Conservation (phyloP, 192 early-diverging fungal genomes). For the Podila minutissima region DNA sequence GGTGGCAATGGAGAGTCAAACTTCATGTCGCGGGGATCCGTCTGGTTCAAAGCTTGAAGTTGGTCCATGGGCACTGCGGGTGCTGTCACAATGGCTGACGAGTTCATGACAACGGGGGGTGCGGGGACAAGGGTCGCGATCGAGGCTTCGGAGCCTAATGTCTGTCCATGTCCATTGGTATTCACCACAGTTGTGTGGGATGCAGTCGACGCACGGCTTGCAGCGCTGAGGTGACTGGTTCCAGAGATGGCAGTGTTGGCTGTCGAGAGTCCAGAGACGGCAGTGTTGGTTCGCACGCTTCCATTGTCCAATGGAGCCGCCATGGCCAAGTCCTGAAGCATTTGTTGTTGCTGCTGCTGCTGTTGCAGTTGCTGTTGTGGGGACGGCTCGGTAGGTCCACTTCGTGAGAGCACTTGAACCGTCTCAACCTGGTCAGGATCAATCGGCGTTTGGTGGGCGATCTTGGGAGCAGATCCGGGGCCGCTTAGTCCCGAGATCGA, state of each 20-base stretch:
- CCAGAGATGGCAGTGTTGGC: conserved; percentile 28
- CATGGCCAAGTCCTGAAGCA: conserved; percentile 1
- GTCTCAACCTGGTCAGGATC: neutral
- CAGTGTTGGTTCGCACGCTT: conserved; percentile 32
- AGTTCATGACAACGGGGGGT: conserved; percentile 13
- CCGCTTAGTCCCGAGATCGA: neutral
- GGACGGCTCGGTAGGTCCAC: neutral
- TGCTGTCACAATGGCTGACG: conserved; percentile 10
- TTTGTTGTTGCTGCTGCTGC: neutral
- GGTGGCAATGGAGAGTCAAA: conserved; percentile 38
- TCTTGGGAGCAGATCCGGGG: neutral
- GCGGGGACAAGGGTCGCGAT: conserved; percentile 28
- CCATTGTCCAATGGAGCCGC: conserved; percentile 8
- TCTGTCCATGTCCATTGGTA: conserved; percentile 1
- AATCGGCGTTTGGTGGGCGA: neutral
- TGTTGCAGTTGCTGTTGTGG: conserved; percentile 5
- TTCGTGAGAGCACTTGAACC: neutral
- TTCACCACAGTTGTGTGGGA: conserved; percentile 16
- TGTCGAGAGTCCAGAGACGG: conserved; percentile 6
- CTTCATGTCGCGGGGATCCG: neutral
- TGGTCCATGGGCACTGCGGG: conserved; percentile 22
- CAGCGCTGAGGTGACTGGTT: conserved; percentile 16
- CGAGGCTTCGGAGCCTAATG: conserved; percentile 17
- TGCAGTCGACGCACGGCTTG: conserved; percentile 1
- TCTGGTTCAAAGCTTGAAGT: conserved; percentile 12